Base-by-base conservation (phyloP, 495 filamentous ascomycete species). In the Aspergillus egyptiacus region DNA sequence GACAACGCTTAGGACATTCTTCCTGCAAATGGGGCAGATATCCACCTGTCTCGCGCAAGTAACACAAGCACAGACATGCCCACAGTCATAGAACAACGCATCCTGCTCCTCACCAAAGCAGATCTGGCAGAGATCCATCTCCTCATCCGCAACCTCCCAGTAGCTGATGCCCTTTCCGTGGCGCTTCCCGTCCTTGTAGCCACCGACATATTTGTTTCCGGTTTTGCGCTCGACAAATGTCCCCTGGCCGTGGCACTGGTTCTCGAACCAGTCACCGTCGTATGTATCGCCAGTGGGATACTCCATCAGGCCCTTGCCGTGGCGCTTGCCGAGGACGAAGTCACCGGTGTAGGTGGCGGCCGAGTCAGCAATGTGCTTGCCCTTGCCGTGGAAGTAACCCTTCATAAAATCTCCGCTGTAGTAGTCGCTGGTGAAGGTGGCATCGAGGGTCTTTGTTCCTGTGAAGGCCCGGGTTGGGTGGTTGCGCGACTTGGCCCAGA, bases 231-330 rank as follows among this genome's bases (percentile, higher is more conserved):
- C 80, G 23, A 76, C 66, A 48, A 77, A 79, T 9, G 70, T 76
- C 36, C 82, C 82, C 35, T 78, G 69, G 15, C 82, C 82, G 47
- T 82, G 74, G 35, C 72, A 77, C 30, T 76, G 66, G 56, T 78
- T 73, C 36, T 73, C 66, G 11, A 65, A 61, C 76, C 77, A 86
- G 36, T 75, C 69, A 17, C 82, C 82, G 7, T 76, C 72, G 60
- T 86, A 85, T 9, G 68, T 76, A 55, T 86, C 80, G 15, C 81
- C 78, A 41, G 75, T 81, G 2, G 77, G 76, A 61, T 80, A 84
- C 19, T 71, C 71, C 69, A 83, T 76, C 28, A 61, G 67, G 25
- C 82, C 82, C 31, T 66, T 64, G 24, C 82, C 82, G 37, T 75
- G 68, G 39, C 78, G 75, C 20, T 67, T 63, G 52, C 71, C 72